Evolutionary conservation across 805 yeast genomes (phyloP).

Genomic region (Wickerhamomyces xylosicus): DNA sequence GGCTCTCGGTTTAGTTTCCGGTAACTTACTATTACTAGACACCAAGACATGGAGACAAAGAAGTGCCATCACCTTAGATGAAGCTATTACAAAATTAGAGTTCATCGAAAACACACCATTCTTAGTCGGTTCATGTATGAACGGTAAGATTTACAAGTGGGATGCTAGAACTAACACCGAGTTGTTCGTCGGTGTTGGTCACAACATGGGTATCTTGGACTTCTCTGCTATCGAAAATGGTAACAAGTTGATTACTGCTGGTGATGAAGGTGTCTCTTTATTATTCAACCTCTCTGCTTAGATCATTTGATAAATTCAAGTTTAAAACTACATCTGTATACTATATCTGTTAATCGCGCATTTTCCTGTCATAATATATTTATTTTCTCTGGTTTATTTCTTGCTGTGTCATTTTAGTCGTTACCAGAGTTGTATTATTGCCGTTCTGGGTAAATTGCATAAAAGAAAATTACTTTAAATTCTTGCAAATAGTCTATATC

Average conservation of each 20-base stretch:
- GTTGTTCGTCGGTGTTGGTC: conserved; percentile 78
- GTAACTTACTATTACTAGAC: conserved; percentile 76
- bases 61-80: conserved; percentile 56
- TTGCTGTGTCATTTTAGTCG: no score
- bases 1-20: conserved; percentile 86
- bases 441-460: no score
- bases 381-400: no score
- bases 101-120: conserved; percentile 50
- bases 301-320: not conserved
- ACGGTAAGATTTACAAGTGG: conserved; percentile 80
- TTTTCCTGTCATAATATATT: no score
- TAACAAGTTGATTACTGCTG: conserved; percentile 74
- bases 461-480: no score
- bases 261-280: conserved; percentile 92
- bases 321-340: no score
- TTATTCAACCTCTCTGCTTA: conserved; percentile 23
- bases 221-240: conserved; percentile 63
- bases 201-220: conserved; percentile 88
- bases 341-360: no score
- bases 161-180: conserved; percentile 81
- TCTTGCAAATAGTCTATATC: no score
- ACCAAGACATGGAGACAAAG: conserved; percentile 82
- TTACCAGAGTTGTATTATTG: no score
- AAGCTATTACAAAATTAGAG: conserved; percentile 71
- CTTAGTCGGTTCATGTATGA: conserved; percentile 67